Evolutionary conservation across 2,329 filamentous ascomycete genomes (phyloP), one percentile per base, ranked within the genome.

Genomic region (Colletotrichum lentis): DNA sequence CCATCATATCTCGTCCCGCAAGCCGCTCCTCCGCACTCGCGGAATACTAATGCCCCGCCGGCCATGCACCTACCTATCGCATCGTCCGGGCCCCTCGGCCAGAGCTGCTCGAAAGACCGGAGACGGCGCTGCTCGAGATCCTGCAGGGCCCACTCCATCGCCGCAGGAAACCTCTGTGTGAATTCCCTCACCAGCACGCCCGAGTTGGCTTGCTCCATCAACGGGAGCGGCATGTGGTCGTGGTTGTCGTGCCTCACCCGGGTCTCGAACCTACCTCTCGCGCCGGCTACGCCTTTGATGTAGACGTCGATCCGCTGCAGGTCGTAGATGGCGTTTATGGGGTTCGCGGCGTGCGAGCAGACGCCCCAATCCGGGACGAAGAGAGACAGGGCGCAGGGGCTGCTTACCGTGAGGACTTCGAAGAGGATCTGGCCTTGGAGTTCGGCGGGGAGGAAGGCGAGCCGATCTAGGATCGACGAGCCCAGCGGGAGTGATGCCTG

Each of bases 241-340:
- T 4, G 5, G 2, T 58, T 27, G 12, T 52, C 43, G 16, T 70
- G 69, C 7, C 14, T 18, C 5, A 22, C 18, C 7, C 37, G 31
- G 11, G 58, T 24, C 31, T 41, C n/a, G 20, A 52, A 67, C 6
- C 31, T 53, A 1, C 69, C 69, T 20, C 5, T 24, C 14, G n/a
- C 18, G 27, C 18, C 27, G 7, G 5, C 22, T 0, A n/a, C n/a
- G 37, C 62, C 49, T 12, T 43, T 57, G 14, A 27, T 60, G 49
- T 70, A 70, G n/a, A 64, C 43, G 35, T 70, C 54, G 22, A 58
- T 62, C 11, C 67, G 67, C 41, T 62, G 58, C 18, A 70, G 37
- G 37, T 62, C 66, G 46, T 65, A 70, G 5, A 50, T 41, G 14
- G 7, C n/a, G 27, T 66, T 66, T n/a, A 70, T 46, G 7, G 52